phyloP scores from a whole-genome alignment of 202 grass and related monocot species.

The Eragrostis tef region DNA sequence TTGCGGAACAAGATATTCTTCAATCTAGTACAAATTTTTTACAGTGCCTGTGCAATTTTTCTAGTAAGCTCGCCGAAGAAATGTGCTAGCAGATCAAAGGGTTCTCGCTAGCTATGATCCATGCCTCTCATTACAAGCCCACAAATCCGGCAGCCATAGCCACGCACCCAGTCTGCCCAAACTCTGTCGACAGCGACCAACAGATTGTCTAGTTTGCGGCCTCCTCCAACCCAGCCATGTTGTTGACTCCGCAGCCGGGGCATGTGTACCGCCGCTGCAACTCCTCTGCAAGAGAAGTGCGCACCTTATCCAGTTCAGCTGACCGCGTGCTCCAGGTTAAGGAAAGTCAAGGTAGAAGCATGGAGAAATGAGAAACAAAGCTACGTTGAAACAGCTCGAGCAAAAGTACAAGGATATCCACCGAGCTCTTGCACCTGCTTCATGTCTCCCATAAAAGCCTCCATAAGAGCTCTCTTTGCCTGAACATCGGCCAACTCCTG shows the following conservation, averaged over 20 bases:
- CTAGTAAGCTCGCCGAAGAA: not conserved
- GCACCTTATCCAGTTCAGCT: slow-evolving; percentile 56
- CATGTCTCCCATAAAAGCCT: slow-evolving; percentile 64
- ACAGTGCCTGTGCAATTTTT: too few species aligned
- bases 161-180: not conserved
- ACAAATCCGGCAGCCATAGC: not conserved
- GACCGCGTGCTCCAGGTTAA: slow-evolving; percentile 75
- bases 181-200: not conserved
- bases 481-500: too few species aligned
- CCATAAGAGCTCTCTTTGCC: slow-evolving; percentile 70
- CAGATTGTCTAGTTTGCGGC: slow-evolving; percentile 21
- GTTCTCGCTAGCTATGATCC: not conserved
- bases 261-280: slow-evolving; percentile 56
- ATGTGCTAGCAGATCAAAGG: not conserved
- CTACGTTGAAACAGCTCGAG: not conserved
- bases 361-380: not conserved
- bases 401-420: slow-evolving; percentile 67
- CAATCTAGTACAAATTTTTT: too few species aligned
- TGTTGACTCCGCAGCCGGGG: slow-evolving; percentile 67
- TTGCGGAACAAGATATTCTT: too few species aligned
- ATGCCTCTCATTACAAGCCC: not conserved
- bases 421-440: slow-evolving; percentile 63
- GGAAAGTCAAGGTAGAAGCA: slow-evolving; percentile 34
- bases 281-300: slow-evolving; percentile 67
- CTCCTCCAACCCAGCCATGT: slow-evolving; percentile 53